Base-by-base conservation (phyloP, 2,329 filamentous ascomycete genomes). In the Penicillium janthinellum region DNA sequence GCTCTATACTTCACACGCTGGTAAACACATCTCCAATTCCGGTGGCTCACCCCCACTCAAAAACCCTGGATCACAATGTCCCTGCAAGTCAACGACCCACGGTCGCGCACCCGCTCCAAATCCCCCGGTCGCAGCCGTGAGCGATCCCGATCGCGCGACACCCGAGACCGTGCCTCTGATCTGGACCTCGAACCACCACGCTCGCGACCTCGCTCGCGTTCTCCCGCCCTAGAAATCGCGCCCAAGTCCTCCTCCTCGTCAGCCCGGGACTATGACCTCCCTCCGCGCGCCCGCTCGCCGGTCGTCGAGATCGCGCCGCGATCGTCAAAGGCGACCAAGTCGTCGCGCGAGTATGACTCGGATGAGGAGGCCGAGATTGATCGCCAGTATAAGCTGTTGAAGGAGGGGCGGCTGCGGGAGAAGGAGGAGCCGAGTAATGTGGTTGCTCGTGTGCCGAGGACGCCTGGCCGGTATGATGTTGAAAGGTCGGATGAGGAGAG, bases 51-150 rank as follows among this genome's bases (percentile, higher is more conserved):
- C 51, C 56, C 62, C 60, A 61, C 58, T 20, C 22, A 34, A 52
- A 56, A 35, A 57, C 59, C 50, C 42, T 63, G 59, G 54, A 61
- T 57, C 56, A 25, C 45, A 38, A 74, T 74, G 71, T 74, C 75
- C 35, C 74, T 79, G 41, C 73, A 75, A 57, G 75, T 77, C 54
- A 65, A 73, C 58, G 75, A 77, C 65, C 71, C 76, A 68, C 75
- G 76, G 68, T 76, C 75, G 64, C 77, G 79, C 57, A 75, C 74
- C 62, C 74, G 79, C 56, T 81, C 78, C 62, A 80, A 76, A 62
- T 81, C 79, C 37, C 79, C 78, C 37, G 76, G 77, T 31, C 72
- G 73, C 35, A 72, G 65, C 62, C 70, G 75, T 47, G 78, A 79
- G 45, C 76, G 77, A 59, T 79, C 78, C 48, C 73, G 73, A 55